phyloP scores from a whole-genome alignment of 2,329 filamentous ascomycete genomes.

The Bipolaris bicolor region DNA sequence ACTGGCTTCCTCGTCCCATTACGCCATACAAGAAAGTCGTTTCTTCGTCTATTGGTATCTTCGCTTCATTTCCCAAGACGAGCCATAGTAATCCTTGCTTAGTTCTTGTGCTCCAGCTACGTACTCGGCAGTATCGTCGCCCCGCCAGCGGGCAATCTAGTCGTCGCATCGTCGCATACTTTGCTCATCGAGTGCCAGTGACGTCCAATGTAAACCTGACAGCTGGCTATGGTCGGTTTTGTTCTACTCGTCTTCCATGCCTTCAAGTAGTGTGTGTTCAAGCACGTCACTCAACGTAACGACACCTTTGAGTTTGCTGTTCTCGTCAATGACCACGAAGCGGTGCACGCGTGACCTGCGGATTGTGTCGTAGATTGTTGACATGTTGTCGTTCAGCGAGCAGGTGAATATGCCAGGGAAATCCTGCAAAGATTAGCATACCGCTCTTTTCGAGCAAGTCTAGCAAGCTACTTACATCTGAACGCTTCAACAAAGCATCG shows the following conservation, averaged over 20 bases:
- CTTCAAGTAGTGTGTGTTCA: conserved; percentile 87
- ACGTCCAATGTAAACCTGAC: conserved; percentile 9
- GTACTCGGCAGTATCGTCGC: neutral
- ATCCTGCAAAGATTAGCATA: conserved; percentile 61
- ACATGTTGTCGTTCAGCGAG: conserved; percentile 85
- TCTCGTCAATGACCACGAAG: conserved; percentile 89
- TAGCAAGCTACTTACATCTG: conserved; percentile 62
- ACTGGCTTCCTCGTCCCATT: neutral
- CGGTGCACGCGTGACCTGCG: conserved; percentile 93
- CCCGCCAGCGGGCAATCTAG: neutral
- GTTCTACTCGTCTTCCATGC: conserved; percentile 61
- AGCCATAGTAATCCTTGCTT: neutral
- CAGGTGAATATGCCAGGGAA: conserved; percentile 98
- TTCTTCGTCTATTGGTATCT: neutral
- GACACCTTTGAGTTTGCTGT: conserved; percentile 83
- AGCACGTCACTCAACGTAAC: conserved; percentile 95
- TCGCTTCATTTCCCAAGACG: neutral
- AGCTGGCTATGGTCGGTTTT: conserved; percentile 5
- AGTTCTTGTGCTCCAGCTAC: neutral
- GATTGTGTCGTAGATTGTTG: conserved; percentile 96
- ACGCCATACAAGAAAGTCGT: neutral
- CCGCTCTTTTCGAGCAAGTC: neutral
- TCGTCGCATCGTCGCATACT: conserved; percentile 10
- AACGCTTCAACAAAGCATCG: conserved; percentile 83
- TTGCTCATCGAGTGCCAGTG: conserved; percentile 1